Evolutionary conservation across 139 green algal genomes (phyloP).

Genomic region (Pseudopediastrum boryanum): DNA sequence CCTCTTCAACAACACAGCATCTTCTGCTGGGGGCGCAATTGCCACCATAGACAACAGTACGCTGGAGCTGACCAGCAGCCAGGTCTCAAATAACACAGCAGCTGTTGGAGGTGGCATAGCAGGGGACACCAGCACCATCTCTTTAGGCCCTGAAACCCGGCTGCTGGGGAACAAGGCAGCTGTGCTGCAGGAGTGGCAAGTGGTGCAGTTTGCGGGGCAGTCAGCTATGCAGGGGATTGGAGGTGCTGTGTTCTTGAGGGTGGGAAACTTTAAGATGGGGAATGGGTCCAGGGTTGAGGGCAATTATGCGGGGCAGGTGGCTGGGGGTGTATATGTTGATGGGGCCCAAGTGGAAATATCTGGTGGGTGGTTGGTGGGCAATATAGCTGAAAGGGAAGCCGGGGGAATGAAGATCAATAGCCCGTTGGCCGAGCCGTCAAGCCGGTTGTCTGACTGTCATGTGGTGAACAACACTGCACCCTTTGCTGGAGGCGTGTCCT

Average conservation of each 20-base stretch:
- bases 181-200: background rate
- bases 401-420: slow-evolving; percentile 30
- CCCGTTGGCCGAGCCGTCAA: background rate
- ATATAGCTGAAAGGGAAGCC: slow-evolving; percentile 20
- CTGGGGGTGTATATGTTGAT: slow-evolving; percentile 20
- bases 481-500: slow-evolving; percentile 9
- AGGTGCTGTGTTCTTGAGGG: slow-evolving; percentile 12
- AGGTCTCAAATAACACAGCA: slow-evolving; percentile 20
- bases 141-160: background rate
- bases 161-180: background rate
- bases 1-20: slow-evolving; percentile 28
- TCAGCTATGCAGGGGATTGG: slow-evolving; percentile 13
- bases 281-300: background rate
- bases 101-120: slow-evolving; percentile 29
- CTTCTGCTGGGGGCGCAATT: no score
- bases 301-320: slow-evolving; percentile 26
- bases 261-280: background rate
- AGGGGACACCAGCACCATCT: background rate
- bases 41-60: no score
- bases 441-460: no score
- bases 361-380: slow-evolving; percentile 11
- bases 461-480: no score
- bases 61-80: no score
- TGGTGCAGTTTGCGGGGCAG: background rate
- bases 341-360: background rate